Conservation (phyloP, 306 rosid genomes). For the Medicago lupulina region DNA sequence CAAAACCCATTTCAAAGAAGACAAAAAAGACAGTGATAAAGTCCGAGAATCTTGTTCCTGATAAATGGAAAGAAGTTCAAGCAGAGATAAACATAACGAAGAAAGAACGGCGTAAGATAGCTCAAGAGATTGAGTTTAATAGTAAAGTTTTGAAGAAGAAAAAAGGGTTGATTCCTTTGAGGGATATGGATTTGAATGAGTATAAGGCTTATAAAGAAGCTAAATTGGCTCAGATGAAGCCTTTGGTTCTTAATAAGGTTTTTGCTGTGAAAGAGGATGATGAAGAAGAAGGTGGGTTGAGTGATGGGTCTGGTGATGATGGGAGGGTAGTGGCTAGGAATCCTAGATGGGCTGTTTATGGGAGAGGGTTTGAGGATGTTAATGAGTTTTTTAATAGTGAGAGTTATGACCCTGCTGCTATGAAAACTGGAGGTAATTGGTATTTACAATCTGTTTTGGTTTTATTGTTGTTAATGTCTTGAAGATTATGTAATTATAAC, state of each 20-base stretch:
- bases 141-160: constrained; percentile 70
- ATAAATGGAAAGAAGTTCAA: constrained; percentile 80
- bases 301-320: background rate
- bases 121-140: constrained; percentile 76
- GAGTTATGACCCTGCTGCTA: constrained; percentile 55
- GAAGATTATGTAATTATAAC: background rate
- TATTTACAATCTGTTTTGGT: background rate
- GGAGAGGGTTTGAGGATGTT: constrained; percentile 84
- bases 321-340: constrained; percentile 73
- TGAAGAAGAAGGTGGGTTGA: constrained; percentile 23
- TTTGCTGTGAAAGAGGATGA: constrained; percentile 42
- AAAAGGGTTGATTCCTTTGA: constrained; percentile 64
- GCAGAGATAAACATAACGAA: constrained; percentile 86
- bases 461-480: constrained; percentile 3
- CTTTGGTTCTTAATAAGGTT: constrained; percentile 65
- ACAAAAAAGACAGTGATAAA: constrained; percentile 35
- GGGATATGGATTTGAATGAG: constrained; percentile 70
- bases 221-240: constrained; percentile 66
- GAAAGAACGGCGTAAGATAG: constrained; percentile 83
- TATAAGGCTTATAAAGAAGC: constrained; percentile 70
- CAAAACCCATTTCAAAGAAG: constrained; percentile 36
- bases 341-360: constrained; percentile 95
- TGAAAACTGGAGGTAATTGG: constrained; percentile 57
- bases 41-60: constrained; percentile 74
- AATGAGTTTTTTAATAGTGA: constrained; percentile 72